Conservation (phyloP, 768 basidiomycete species). For the Clavaria fumosa region DNA sequence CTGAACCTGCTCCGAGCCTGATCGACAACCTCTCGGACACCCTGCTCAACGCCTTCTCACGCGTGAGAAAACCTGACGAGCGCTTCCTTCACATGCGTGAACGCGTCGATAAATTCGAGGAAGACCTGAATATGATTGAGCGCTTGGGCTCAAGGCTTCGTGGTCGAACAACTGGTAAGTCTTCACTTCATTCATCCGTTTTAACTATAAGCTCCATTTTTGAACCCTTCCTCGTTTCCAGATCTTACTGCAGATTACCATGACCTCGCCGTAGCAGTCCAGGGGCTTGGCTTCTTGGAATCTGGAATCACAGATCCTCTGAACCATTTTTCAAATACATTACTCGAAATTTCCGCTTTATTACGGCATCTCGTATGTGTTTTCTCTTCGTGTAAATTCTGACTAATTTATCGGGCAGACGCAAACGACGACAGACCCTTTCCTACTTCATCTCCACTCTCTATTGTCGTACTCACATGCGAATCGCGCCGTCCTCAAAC, state of each 20-base stretch:
- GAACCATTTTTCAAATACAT: slow-evolving; percentile 91
- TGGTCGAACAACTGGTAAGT: slow-evolving; percentile 77
- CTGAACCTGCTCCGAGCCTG: slow-evolving; percentile 64
- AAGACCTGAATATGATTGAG: slow-evolving; percentile 72
- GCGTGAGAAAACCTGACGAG: slow-evolving; percentile 93
- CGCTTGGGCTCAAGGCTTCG: slow-evolving; percentile 66
- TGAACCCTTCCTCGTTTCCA: slow-evolving; percentile 69
- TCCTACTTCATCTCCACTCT: slow-evolving; percentile 81
- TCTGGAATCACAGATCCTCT: slow-evolving; percentile 96
- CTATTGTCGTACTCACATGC: slow-evolving; percentile 87
- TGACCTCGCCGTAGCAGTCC: slow-evolving; percentile 89
- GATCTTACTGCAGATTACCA: slow-evolving; percentile 97
- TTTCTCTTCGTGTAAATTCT: too few relatives aligned
- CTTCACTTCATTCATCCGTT: slow-evolving; percentile 11
- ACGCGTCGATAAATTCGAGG: slow-evolving; percentile 90
- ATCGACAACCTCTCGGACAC: slow-evolving; percentile 95
- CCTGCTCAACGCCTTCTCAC: slow-evolving; percentile 88
- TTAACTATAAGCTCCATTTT: slow-evolving; percentile 29
- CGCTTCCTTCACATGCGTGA: slow-evolving; percentile 89
- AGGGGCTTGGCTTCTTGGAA: slow-evolving; percentile 95
- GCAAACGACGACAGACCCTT: slow-evolving; percentile 81
- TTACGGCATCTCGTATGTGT: slow-evolving; percentile 62
- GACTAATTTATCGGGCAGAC: slow-evolving; percentile 42
- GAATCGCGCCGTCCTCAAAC: slow-evolving; percentile 85
- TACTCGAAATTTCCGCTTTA: slow-evolving; percentile 87